A percentile compares a stretch with the other conserved stretches of the same genome.
phyloP scores from a whole-genome alignment of 495 filamentous ascomycete species.

The Penicillium psychrofluorescens region DNA sequence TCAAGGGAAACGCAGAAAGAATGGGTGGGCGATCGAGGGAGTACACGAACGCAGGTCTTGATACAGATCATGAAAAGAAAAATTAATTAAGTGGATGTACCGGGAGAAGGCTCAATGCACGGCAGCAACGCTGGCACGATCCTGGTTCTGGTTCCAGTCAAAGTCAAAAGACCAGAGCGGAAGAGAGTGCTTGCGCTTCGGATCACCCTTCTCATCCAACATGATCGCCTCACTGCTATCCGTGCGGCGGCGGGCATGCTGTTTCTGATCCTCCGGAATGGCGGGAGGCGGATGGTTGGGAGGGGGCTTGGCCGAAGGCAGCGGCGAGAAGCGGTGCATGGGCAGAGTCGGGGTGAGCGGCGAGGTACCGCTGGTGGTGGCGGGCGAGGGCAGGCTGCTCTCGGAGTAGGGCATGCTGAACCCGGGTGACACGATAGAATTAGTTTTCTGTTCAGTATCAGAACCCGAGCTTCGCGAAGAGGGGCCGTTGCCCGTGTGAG shows the following conservation, averaged over 20 bases:
- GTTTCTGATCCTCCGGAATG: conserved; percentile 28
- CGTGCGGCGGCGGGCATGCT: conserved; percentile 34
- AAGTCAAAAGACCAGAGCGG: conserved; percentile 37
- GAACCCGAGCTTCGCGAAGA: conserved; percentile 24
- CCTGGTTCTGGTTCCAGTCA: conserved; percentile 31
- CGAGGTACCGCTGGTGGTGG: conserved; percentile 32
- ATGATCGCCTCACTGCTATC: conserved; percentile 41
- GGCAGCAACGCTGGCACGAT: conserved; percentile 23
- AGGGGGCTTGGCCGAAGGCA: conserved; percentile 32
- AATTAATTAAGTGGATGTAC: background rate
- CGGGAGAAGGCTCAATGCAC: conserved; percentile 22
- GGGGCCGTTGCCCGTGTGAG: conserved; percentile 19
- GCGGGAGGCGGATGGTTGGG: conserved; percentile 32
- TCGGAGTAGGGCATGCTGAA: conserved; percentile 32
- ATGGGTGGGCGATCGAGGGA: background rate
- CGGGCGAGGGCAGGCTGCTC: conserved; percentile 28
- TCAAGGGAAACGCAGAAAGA: background rate
- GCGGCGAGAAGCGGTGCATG: conserved; percentile 37
- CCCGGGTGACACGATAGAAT: conserved; percentile 23
- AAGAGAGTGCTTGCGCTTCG: conserved; percentile 20
- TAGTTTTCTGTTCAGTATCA: conserved; percentile 32
- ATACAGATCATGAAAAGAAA: background rate
- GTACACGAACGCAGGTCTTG: background rate
- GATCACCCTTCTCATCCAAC: conserved; percentile 17
- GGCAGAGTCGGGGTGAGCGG: conserved; percentile 39